A percentile compares a stretch with the other conserved stretches of the same genome.
Conservation (phyloP, 805 yeast genomes). For the Pichia heedii region DNA sequence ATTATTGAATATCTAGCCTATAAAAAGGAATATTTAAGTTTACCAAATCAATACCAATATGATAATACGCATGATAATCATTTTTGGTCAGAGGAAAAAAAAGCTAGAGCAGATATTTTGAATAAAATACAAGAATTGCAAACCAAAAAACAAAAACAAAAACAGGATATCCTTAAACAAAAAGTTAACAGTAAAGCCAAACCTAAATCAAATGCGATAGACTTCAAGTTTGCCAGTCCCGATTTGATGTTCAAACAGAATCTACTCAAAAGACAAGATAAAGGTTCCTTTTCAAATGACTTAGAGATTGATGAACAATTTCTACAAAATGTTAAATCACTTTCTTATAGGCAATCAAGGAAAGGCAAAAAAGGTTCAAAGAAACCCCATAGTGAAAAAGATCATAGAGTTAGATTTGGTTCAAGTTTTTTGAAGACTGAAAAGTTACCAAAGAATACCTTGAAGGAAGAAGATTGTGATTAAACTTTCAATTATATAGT, state of each 20-base stretch:
- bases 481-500: no score
- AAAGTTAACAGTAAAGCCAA: not conserved
- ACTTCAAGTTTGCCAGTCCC: constrained; percentile 19
- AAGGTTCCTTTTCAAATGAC: not conserved
- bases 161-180: not conserved
- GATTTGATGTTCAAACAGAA: constrained; percentile 4
- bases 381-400: not conserved
- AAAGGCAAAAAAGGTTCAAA: not conserved
- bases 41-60: not conserved
- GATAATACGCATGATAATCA: not conserved
- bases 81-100: constrained; percentile 14
- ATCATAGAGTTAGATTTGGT: constrained; percentile 2
- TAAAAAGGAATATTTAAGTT: not conserved
- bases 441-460: not conserved
- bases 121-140: constrained; percentile 3
- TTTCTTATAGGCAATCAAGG: not conserved
- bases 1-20: not conserved
- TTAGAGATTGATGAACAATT: no score
- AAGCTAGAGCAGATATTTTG: constrained; percentile 12
- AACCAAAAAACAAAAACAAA: not conserved
- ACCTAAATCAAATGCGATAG: constrained; percentile 2
- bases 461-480: not conserved
- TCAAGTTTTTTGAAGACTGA: constrained; percentile 1
- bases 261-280: not conserved
- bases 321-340: not conserved